Percentiles rank a stretch among this genome's conserved stretches.
Conservation (phyloP, 495 filamentous ascomycete genomes). For the Acidiella bohemica region DNA sequence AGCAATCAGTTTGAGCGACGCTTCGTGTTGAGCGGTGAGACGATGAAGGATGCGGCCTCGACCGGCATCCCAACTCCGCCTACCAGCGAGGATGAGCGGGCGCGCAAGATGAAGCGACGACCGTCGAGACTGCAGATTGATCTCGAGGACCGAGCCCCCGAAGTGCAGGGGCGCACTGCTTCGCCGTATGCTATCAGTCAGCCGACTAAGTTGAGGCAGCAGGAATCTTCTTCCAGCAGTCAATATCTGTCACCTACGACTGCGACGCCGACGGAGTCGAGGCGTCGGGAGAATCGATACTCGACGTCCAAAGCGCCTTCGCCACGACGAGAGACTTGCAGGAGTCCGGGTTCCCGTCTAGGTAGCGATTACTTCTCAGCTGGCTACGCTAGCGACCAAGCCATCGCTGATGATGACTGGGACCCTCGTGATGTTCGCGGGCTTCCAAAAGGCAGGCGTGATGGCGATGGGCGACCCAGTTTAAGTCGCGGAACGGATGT, state of each 20-base stretch:
- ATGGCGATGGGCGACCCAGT: slow-evolving; percentile 1
- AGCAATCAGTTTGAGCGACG: slow-evolving; percentile 19
- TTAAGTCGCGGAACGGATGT: slow-evolving; percentile 3
- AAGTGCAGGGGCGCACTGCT: slow-evolving; percentile 21
- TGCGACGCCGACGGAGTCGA: slow-evolving; percentile 4
- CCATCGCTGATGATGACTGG: slow-evolving; percentile 10
- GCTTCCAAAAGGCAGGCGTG: neutral
- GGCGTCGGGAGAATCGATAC: neutral
- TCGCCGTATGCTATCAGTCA: slow-evolving; percentile 29
- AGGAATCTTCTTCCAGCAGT: neutral
- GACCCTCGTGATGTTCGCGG: neutral
- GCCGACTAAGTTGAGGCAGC: slow-evolving; percentile 11
- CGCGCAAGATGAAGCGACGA: slow-evolving; percentile 20
- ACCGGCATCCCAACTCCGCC: slow-evolving; percentile 15
- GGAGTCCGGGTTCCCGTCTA: neutral
- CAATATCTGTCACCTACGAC: slow-evolving; percentile 8
- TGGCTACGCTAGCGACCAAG: slow-evolving; percentile 1
- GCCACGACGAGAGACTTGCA: slow-evolving; percentile 4
- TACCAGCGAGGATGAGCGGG: slow-evolving; percentile 15
- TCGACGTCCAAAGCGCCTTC: slow-evolving; percentile 6
- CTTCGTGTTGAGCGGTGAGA: slow-evolving; percentile 22
- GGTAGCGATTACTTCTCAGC: slow-evolving; percentile 16
- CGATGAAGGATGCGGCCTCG: slow-evolving; percentile 7
- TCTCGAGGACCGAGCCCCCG: slow-evolving; percentile 16
- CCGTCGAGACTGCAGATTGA: slow-evolving; percentile 22